A percentile compares a stretch with the other conserved stretches of the same genome.
phyloP scores from a whole-genome alignment of 73 alveolate genomes.

The Breviolum minutum region DNA sequence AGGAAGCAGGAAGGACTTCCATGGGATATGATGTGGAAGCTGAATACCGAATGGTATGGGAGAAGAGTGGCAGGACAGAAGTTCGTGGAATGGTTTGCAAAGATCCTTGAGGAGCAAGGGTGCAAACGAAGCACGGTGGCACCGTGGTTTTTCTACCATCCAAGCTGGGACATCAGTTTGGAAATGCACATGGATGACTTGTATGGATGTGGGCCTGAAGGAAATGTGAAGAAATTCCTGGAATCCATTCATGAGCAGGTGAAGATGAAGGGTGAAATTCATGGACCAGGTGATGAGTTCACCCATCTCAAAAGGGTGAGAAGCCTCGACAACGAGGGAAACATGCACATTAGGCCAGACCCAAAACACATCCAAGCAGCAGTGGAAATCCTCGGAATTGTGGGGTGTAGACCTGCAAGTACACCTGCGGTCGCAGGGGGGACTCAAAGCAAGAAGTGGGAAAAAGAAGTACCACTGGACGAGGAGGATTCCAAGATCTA shows the following conservation, averaged over 20 bases:
- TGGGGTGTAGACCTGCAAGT: neutral
- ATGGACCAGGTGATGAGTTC: neutral
- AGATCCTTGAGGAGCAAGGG: neutral
- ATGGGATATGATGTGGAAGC: neutral
- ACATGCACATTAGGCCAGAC: neutral
- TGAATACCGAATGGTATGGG: neutral
- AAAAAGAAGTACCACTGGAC: neutral
- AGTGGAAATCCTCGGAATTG: neutral
- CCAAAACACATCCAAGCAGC: neutral
- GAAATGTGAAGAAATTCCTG: neutral
- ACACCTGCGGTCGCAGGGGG: conserved; percentile 10
- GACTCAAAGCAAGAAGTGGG: neutral
- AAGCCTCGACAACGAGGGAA: neutral
- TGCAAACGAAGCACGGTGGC: neutral
- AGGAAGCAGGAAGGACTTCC: neutral
- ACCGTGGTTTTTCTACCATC: conserved; percentile 28
- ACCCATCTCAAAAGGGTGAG: conserved; percentile 5
- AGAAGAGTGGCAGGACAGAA: neutral
- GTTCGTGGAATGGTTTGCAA: conserved; percentile 12
- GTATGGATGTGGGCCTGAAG: conserved; percentile 9
- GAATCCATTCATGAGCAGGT: neutral
- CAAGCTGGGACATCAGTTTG: neutral
- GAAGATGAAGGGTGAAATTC: neutral
- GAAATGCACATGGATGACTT: conserved; percentile 51
- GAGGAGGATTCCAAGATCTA: neutral